Percentiles rank a stretch among this genome's conserved stretches.
Conservation (phyloP, 2,329 filamentous ascomycete genomes). For the Paecilomyces fulvus region DNA sequence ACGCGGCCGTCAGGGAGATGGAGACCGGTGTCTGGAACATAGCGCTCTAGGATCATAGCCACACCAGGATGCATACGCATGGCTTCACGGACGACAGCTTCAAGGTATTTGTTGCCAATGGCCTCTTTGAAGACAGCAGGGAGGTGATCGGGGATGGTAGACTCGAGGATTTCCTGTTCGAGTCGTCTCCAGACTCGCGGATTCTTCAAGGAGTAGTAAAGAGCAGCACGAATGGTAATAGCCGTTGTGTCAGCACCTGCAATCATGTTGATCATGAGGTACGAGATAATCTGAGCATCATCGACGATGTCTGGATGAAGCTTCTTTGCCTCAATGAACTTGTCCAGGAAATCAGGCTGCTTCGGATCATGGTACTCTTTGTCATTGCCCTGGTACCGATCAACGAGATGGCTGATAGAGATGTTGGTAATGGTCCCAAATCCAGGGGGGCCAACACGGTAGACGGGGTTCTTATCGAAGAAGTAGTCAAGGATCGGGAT, state of each 20-base stretch:
- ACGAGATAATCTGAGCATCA: constrained; percentile 29
- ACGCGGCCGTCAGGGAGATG: no score
- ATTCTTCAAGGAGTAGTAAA: constrained; percentile 17
- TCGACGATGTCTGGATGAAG: constrained; percentile 26
- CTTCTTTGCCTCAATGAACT: constrained; percentile 34
- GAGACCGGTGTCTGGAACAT: constrained; percentile 29
- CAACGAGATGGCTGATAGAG: constrained; percentile 10
- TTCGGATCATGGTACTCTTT: constrained; percentile 6
- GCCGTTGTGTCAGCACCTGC: constrained; percentile 33
- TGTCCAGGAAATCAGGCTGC: constrained; percentile 31
- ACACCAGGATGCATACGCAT: constrained; percentile 43
- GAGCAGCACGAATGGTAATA: constrained; percentile 21
- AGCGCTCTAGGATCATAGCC: constrained; percentile 42
- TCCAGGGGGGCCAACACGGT: constrained; percentile 16
- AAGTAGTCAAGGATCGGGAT: constrained; percentile 19
- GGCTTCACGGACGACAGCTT: constrained; percentile 46
- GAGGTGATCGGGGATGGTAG: constrained; percentile 4
- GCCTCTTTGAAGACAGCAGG: constrained; percentile 13
- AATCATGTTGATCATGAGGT: constrained; percentile 24
- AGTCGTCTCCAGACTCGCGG: constrained; percentile 10
- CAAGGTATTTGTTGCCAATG: constrained; percentile 33
- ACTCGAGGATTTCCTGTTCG: constrained; percentile 9
- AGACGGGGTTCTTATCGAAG: constrained; percentile 22
- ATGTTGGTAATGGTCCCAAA: constrained; percentile 16
- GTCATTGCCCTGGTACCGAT: constrained; percentile 9